Conservation (phyloP, 306 rosid species). For the Casuarina cunninghamiana region DNA sequence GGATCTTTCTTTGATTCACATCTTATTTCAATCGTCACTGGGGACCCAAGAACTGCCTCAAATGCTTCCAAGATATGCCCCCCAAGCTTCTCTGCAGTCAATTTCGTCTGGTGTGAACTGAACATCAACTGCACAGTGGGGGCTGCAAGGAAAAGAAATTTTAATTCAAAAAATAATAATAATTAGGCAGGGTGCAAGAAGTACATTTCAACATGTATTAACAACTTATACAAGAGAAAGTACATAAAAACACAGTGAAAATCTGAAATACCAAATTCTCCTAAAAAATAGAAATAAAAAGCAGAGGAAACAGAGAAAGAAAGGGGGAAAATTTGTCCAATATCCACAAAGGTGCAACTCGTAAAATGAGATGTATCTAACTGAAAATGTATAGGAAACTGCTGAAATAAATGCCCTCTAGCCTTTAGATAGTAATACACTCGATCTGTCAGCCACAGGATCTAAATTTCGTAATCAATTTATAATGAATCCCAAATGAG, state of each 20-base stretch:
- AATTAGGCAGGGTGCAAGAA: conserved; percentile 23
- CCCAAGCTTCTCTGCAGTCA: conserved; percentile 79
- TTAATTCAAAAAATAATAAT: conserved; percentile 13
- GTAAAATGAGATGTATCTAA: not conserved
- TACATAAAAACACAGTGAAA: not conserved
- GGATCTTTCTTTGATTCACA: conserved; percentile 57
- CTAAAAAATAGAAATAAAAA: not conserved
- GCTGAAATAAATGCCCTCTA: not conserved
- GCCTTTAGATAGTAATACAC: not conserved
- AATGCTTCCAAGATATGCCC: conserved; percentile 77
- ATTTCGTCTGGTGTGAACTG: conserved; percentile 72
- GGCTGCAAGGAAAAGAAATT: conserved; percentile 54
- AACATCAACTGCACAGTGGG: conserved; percentile 86
- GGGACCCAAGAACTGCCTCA: conserved; percentile 73
- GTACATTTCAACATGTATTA: not conserved
- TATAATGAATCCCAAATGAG: not conserved
- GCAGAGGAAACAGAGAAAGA: not conserved
- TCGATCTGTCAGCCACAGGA: not conserved
- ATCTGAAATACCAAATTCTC: not conserved
- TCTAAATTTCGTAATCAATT: not conserved
- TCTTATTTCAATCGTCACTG: conserved; percentile 83
- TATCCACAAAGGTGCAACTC: not conserved
- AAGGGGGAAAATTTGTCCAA: not conserved
- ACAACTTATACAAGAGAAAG: not conserved
- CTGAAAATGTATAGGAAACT: not conserved